Evolutionary conservation across 768 basidiomycete species (phyloP), one percentile per base, ranked within the genome.

Genomic region (Aureoboletus auriporus): DNA sequence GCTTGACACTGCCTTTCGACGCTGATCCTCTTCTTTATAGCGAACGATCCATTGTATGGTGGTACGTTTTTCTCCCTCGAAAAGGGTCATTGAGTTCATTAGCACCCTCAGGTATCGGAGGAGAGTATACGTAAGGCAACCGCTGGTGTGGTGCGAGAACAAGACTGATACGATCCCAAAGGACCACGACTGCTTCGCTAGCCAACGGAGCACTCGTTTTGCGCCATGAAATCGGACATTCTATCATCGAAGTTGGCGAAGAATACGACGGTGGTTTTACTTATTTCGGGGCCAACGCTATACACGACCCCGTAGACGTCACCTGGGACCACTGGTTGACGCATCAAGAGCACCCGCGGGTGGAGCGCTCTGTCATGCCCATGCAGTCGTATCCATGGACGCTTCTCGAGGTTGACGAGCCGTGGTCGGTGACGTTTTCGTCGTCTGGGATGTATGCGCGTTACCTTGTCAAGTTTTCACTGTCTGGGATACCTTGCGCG

Each of bases 161-260:
- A n/a, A 29, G 17, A 30, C 36, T 51, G 35, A 36, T 34, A 34
- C 20, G 30, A 34, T 47, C 17, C 12, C 12, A 28, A 60, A 89
- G 88, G 4, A 83, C 86, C 5, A 80, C 86, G 47, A 91, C 89
- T 9, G 79, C 87, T 1, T 90, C 88, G 1, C 64, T 78, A 16
- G 73, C 80, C 11, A 91, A 89, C 46, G 87, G 88, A 0, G 78
- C 86, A 14, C 75, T 86, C 16, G 85, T 89, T 6, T 75, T 90
- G 28, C 77, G 86, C 6, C 88, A 89, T 57, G 88, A 89, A 64
- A 77, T 89, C 1, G 88, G 88, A 0, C 88, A 91, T 66, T 87
- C 85, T 20, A 79, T 89, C 41, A 86, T 89, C 55, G 69, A 79
- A 7, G 82, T 88, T 16, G 89, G 89, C 5, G 89, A 90, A 66